Base-by-base conservation (phyloP, 2,329 filamentous ascomycete genomes). In the Epichloe elymi region DNA sequence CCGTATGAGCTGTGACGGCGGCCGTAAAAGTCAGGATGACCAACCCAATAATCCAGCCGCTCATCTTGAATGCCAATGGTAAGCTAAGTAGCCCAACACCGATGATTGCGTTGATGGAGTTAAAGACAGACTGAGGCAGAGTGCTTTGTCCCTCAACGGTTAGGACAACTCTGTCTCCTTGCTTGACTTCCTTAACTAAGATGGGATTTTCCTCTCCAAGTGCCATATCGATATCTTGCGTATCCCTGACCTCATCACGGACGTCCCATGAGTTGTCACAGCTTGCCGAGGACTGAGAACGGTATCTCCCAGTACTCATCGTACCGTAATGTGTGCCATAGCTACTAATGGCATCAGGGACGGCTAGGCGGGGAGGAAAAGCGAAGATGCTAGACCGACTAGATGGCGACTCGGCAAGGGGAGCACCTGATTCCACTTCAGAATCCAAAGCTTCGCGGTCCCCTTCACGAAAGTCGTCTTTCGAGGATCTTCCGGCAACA, bases 61-160 rank as follows among this genome's bases (percentile, higher is more conserved):
- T 83, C 65, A 95, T 89, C 60, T 83, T 88, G 60, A 97, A 74
- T 5, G 87, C 91, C 62, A 97, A 76, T 5, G 91, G 93, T 50
- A 98, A 72, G 66, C 88, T 94, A 48, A 98, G 75, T 33, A 98
- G 71, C 1, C 91, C 91, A 33, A 98, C 84, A 15, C 90, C 90
- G 54, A 96, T 91, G 53, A 96, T 72, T 48, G 94, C 88, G 56
- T 95, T 95, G 64, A 91, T 91, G 3, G 88, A 94, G 68, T 98
- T 98, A 74, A 97, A 95, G 55, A 96, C 79, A 6, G 91, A 97
- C 70, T 97, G 91, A 0, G 89, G 89, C 15, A 97, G 74, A 1
- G 91, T 98, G n/a, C 88, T 95, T 70, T 94, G 89, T 39, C 91
- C 91, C 55, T 95, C 85, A 2, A 95, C 83, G 2, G 91, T 79